Conservation (phyloP, 352 stramenopile genomes). For the Pythium chondricola region DNA sequence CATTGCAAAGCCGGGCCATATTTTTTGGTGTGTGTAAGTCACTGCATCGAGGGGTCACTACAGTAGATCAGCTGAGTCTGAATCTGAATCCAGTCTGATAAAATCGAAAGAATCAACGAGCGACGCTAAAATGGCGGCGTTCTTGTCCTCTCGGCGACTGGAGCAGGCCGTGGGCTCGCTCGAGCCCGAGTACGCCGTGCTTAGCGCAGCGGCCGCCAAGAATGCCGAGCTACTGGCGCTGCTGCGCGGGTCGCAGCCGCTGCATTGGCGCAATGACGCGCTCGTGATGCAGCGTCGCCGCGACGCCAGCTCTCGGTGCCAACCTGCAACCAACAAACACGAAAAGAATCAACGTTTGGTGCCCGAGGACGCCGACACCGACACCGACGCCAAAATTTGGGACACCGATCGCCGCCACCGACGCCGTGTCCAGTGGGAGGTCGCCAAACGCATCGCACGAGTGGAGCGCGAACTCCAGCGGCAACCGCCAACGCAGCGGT, state of each 20-base stretch:
- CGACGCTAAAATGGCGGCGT: too few relatives aligned
- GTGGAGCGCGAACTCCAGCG: slow-evolving; percentile 54
- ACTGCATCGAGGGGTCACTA: not conserved
- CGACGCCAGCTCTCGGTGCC: not conserved
- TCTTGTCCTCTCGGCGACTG: slow-evolving; percentile 4
- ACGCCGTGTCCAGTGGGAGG: slow-evolving; percentile 58
- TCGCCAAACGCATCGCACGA: slow-evolving; percentile 57
- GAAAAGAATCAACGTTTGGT: too few relatives aligned
- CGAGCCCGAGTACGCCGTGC: slow-evolving; percentile 47
- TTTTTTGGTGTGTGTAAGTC: not conserved
- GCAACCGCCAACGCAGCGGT: slow-evolving; percentile 38
- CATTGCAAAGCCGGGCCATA: not conserved
- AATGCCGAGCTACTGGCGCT: slow-evolving; percentile 39
- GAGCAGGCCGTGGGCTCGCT: slow-evolving; percentile 11
- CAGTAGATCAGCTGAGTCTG: too few relatives aligned
- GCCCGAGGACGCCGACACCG: not conserved
- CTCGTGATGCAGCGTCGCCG: slow-evolving; percentile 33
- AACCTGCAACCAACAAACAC: too few relatives aligned
- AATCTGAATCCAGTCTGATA: too few relatives aligned
- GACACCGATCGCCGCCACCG: slow-evolving; percentile 32
- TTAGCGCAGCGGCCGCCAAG: slow-evolving; percentile 41
- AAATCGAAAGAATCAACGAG: too few relatives aligned
- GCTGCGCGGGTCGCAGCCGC: slow-evolving; percentile 39
- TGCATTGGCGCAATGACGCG: slow-evolving; percentile 44
- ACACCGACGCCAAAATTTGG: too few relatives aligned